Percentiles rank a stretch among this genome's conserved stretches.
Evolutionary conservation across 192 early-diverging fungal species (phyloP).

Genomic region (Podila epigama): DNA sequence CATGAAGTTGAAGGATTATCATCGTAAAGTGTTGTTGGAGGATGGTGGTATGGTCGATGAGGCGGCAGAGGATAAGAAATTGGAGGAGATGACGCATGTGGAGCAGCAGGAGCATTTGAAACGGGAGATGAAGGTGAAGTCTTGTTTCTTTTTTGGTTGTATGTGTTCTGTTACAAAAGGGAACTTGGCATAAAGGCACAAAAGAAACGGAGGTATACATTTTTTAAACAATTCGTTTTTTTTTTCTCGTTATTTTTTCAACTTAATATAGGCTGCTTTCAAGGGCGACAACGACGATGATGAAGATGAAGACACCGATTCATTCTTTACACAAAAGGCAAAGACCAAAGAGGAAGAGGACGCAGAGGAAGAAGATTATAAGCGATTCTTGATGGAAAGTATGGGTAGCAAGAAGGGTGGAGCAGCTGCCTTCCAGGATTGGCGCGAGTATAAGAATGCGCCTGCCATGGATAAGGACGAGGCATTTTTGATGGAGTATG

Average conservation of each 20-base stretch:
- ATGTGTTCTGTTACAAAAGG: no score
- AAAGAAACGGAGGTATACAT: no score
- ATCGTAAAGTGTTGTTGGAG: slow-evolving; percentile 79
- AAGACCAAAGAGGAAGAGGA: slow-evolving; percentile 81
- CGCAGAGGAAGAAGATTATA: slow-evolving; percentile 90
- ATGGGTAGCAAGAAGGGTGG: slow-evolving; percentile 65
- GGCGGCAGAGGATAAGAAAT: slow-evolving; percentile 56
- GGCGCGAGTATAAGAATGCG: slow-evolving; percentile 60
- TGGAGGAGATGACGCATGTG: slow-evolving; percentile 68
- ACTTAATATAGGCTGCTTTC: no score
- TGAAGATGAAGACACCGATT: slow-evolving; percentile 67
- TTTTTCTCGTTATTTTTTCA: no score
- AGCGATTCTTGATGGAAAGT: slow-evolving; percentile 84
- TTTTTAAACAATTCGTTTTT: no score
- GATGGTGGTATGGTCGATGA: slow-evolving; percentile 60
- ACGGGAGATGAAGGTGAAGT: slow-evolving; percentile 74
- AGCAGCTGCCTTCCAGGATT: slow-evolving; percentile 65
- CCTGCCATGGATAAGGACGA: slow-evolving; percentile 59
- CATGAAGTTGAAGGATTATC: slow-evolving; percentile 86
- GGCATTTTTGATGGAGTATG: slow-evolving; percentile 83
- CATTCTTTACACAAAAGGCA: slow-evolving; percentile 74
- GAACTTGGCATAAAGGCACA: no score
- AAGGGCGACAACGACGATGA: slow-evolving; percentile 47
- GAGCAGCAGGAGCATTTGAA: slow-evolving; percentile 88
- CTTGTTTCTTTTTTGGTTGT: no score